A percentile compares a stretch with the other conserved stretches of the same genome.
Conservation (phyloP, 148 eudicot species). For the Camellia sinensis region DNA sequence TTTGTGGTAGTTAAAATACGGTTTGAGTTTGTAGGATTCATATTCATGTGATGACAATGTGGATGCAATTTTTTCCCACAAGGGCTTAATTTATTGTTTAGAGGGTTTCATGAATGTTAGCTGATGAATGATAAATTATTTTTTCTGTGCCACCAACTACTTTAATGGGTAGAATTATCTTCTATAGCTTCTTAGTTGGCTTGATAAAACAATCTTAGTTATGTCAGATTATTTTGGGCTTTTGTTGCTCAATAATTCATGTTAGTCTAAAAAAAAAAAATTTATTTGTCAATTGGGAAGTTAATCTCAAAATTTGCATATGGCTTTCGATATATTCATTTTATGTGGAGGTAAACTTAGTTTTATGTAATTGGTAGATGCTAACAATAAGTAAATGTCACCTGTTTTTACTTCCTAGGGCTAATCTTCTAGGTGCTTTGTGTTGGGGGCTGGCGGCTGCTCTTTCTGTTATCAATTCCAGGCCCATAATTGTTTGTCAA, state of each 20-base stretch:
- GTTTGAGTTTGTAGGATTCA: not conserved
- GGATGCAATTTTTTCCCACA: not conserved
- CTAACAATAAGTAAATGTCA: not conserved
- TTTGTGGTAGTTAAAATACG: slow-evolving; percentile 22
- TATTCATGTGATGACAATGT: not conserved
- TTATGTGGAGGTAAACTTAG: not conserved
- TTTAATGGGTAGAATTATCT: not conserved
- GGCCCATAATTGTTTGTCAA: no score
- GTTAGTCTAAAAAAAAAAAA: not conserved
- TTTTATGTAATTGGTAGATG: not conserved
- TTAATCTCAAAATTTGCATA: not conserved
- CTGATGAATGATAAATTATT: not conserved
- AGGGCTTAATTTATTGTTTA: not conserved
- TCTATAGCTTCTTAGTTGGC: not conserved
- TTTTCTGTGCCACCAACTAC: not conserved
- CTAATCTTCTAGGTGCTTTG: not conserved
- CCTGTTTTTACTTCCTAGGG: not conserved
- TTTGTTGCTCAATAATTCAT: not conserved
- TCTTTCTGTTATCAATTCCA: no score
- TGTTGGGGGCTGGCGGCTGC: no score
- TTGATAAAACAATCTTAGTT: not conserved
- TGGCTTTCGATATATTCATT: not conserved
- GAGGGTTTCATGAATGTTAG: not conserved
- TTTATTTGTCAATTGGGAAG: not conserved
- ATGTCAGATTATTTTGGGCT: not conserved